Percentiles rank a stretch among this genome's conserved stretches.
Conservation (phyloP, 768 basidiomycete species). For the Tricholoma matsutake region DNA sequence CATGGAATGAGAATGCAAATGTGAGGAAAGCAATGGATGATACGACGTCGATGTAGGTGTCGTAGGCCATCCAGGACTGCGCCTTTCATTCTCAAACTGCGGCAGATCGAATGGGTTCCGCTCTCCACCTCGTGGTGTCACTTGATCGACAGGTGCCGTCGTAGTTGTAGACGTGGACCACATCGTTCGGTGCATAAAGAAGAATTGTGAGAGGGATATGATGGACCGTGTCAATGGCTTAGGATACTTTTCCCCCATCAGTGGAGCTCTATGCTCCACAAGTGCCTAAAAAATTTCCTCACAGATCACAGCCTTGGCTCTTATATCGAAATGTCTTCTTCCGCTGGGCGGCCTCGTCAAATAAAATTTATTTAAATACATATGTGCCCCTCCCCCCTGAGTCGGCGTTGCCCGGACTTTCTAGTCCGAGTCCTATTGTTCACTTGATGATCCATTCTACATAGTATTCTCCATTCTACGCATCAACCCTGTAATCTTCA, state of each 20-base stretch:
- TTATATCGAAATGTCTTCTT: neutral
- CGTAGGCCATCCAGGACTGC: constrained; percentile 15
- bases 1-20: constrained; percentile 23
- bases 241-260: neutral
- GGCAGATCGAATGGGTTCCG: constrained; percentile 63
- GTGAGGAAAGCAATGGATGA: constrained; percentile 37
- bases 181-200: constrained; percentile 40
- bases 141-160: constrained; percentile 42
- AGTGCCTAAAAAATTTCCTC: neutral
- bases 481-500: neutral
- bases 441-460: neutral
- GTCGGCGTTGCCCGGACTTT: neutral
- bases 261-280: constrained; percentile 9
- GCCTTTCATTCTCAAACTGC: constrained; percentile 2
- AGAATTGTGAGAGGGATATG: constrained; percentile 10
- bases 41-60: constrained; percentile 30
- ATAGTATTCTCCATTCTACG: neutral
- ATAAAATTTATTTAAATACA: too few relatives aligned
- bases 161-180: constrained; percentile 57
- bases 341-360: too few relatives aligned
- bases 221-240: constrained; percentile 3
- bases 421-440: neutral
- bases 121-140: constrained; percentile 54
- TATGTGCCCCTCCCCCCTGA: too few relatives aligned
- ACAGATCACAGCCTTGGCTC: neutral